phyloP scores from a whole-genome alignment of 305 asterid species.

The Withania somnifera region DNA sequence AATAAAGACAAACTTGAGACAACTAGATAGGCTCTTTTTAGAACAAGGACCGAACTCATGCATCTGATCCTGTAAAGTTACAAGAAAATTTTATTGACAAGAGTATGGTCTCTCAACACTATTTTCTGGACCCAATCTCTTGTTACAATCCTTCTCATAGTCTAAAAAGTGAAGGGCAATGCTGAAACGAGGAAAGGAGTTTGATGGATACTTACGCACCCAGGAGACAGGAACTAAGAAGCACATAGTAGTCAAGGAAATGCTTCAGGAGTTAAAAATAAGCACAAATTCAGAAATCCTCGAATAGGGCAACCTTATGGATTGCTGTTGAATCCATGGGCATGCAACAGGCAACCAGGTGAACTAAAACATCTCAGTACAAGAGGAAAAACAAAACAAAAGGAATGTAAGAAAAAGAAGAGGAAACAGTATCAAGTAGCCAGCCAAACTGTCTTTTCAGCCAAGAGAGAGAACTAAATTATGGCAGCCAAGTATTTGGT shows the following conservation, averaged over 20 bases:
- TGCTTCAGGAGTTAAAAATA: neutral
- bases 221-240: neutral
- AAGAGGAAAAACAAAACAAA: neutral
- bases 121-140: neutral
- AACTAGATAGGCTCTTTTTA: neutral
- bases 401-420: too few species aligned
- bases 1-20: neutral
- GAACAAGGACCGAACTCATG: neutral
- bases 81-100: neutral
- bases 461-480: too few species aligned
- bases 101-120: neutral
- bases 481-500: neutral
- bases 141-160: neutral
- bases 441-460: too few species aligned
- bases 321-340: too few species aligned
- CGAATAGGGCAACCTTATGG: neutral
- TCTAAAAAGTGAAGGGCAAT: neutral
- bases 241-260: neutral
- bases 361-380: too few species aligned
- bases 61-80: neutral
- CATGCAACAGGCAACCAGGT: too few species aligned
- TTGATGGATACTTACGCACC: neutral
- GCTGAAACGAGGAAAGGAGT: neutral
- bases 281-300: neutral
- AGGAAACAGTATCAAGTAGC: too few species aligned